These are phyloP conservation scores for Alternaria ventricosa DNA, from an alignment of 2,329 filamentous ascomycete genomes.

Conservation along the genomic window DNA sequence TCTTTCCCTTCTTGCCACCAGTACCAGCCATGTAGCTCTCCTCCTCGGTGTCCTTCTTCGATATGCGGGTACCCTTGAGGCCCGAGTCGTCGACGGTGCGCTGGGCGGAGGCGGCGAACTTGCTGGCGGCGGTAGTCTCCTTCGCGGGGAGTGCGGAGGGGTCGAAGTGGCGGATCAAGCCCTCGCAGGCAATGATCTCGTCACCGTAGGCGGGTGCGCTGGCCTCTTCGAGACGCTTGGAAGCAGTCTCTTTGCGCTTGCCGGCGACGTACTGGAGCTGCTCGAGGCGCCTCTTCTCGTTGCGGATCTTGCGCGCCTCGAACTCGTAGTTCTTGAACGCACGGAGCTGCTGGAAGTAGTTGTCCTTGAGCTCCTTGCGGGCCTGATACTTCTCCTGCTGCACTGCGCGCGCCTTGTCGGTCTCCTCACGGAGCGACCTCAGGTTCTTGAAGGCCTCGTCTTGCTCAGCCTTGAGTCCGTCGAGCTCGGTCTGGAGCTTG, in stretches of 20 bases:
- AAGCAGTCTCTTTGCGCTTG: constrained; percentile 76
- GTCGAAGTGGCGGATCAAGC: constrained; percentile 89
- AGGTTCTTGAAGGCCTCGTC: constrained; percentile 90
- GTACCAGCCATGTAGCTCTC: constrained; percentile 81
- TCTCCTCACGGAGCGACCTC: constrained; percentile 82
- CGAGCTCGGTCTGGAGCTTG: constrained; percentile 84
- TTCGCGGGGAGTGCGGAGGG: constrained; percentile 69
- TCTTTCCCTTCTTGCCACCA: constrained; percentile 85
- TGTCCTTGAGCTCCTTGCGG: constrained; percentile 87
- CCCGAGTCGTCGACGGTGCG: constrained; percentile 84
- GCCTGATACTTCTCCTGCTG: constrained; percentile 85
- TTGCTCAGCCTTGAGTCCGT: constrained; percentile 89
- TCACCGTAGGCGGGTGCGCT: constrained; percentile 88
- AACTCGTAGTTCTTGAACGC: constrained; percentile 85
- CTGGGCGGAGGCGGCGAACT: constrained; percentile 75
- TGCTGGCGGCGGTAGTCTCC: constrained; percentile 67
- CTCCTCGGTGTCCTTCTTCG: constrained; percentile 85
- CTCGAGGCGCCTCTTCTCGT: constrained; percentile 83
- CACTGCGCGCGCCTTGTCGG: constrained; percentile 79
- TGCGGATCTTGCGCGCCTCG: constrained; percentile 76
- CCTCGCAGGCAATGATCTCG: constrained; percentile 88
- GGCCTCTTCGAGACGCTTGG: constrained; percentile 79
- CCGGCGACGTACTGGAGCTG: constrained; percentile 74
- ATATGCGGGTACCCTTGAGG: constrained; percentile 82
- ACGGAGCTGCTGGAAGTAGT: constrained; percentile 81